Evolutionary conservation across 2,329 filamentous ascomycete genomes (phyloP).

Genomic region (Gyromitra esculenta): DNA sequence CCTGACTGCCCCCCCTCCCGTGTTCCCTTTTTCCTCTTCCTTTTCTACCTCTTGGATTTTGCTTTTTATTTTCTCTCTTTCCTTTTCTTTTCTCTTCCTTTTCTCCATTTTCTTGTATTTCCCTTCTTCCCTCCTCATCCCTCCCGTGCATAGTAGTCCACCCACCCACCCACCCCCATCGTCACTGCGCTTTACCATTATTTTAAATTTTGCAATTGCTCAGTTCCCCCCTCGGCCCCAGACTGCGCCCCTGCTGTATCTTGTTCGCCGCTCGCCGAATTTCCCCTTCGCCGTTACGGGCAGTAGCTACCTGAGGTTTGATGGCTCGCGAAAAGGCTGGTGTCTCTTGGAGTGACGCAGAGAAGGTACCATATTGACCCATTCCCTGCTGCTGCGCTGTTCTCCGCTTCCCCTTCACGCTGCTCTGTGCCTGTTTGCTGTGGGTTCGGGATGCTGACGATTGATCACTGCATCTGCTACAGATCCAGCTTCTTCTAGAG

Average conservation of each 20-base stretch:
- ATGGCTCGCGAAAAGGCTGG: constrained; percentile 51
- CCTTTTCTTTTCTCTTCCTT: constrained; percentile 37
- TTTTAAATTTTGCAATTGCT: constrained; percentile 41
- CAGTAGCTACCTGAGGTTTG: constrained; percentile 40
- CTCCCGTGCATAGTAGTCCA: constrained; percentile 40
- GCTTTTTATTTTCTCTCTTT: constrained; percentile 38
- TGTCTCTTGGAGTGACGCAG: constrained; percentile 53
- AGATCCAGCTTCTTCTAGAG: constrained; percentile 54
- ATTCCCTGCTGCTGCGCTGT: constrained; percentile 31
- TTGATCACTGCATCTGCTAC: constrained; percentile 42
- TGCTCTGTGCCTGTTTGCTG: constrained; percentile 25
- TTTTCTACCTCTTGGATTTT: constrained; percentile 32
- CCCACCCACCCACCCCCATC: constrained; percentile 3
- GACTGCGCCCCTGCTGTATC: constrained; percentile 35
- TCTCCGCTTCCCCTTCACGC: constrained; percentile 13
- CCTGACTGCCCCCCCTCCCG: constrained; percentile 39
- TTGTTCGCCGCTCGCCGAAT: constrained; percentile 27
- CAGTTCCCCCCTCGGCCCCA: constrained; percentile 12
- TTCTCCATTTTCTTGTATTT: constrained; percentile 51
- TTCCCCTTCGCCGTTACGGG: constrained; percentile 37
- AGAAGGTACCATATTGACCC: constrained; percentile 51
- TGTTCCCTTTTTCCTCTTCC: constrained; percentile 41
- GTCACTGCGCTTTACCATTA: constrained; percentile 36
- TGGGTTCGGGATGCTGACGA: constrained; percentile 31
- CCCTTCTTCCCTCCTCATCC: constrained; percentile 46